phyloP scores from a whole-genome alignment of 75 land plant genomes.

The Sequoia sempervirens region DNA sequence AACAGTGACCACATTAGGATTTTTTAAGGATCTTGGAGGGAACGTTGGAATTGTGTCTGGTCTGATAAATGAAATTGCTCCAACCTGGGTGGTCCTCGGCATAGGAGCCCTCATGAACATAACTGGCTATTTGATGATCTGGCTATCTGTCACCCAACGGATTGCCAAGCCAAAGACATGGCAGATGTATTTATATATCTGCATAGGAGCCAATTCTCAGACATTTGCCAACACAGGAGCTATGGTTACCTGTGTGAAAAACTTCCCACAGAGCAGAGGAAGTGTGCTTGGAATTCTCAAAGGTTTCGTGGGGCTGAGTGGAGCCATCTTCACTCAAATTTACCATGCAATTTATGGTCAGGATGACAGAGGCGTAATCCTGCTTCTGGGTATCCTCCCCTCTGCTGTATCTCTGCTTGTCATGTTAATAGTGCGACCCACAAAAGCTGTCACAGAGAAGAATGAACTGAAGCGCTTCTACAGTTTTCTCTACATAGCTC shows the following conservation, averaged over 20 bases:
- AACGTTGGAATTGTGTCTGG: slow-evolving; percentile 18
- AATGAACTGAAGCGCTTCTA: slow-evolving; percentile 13
- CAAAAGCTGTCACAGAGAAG: not conserved
- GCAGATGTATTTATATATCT: slow-evolving; percentile 43
- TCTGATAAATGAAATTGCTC: not conserved
- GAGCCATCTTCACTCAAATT: slow-evolving; percentile 62
- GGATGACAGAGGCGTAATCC: not conserved
- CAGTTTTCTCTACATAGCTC: slow-evolving; percentile 9
- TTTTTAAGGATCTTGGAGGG: slow-evolving; percentile 29
- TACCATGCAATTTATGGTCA: not conserved
- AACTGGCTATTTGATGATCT: slow-evolving; percentile 36
- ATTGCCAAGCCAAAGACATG: slow-evolving; percentile 18
- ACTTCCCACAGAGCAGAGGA: slow-evolving; percentile 57
- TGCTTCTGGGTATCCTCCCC: not conserved
- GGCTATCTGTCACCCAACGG: slow-evolving; percentile 28
- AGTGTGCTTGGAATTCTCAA: slow-evolving; percentile 65
- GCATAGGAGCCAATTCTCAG: slow-evolving; percentile 48
- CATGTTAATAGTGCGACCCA: not conserved
- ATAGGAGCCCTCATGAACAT: slow-evolving; percentile 16
- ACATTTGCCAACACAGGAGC: slow-evolving; percentile 54
- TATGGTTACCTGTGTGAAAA: slow-evolving; percentile 46
- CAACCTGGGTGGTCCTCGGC: not conserved
- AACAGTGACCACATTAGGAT: slow-evolving; percentile 17
- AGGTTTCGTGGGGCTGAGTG: slow-evolving; percentile 72
- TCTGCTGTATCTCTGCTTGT: not conserved